Percentiles rank a stretch among this genome's conserved stretches.
These are phyloP conservation scores for Musa beccarii DNA, from an alignment of 176 grass and related monocot species.

Conservation along the genomic window DNA sequence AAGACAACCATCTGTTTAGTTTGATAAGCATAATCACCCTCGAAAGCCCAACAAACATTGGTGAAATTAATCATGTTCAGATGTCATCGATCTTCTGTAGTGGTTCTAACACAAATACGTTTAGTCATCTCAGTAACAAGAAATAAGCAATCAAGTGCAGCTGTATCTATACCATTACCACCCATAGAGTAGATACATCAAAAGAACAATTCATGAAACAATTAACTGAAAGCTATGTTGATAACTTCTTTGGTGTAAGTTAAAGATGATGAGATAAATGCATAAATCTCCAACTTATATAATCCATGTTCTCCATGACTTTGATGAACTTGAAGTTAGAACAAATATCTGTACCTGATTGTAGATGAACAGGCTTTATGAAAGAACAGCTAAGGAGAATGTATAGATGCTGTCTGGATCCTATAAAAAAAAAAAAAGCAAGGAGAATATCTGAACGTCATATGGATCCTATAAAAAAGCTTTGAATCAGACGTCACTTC, in stretches of 20 bases:
- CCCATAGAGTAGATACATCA: constrained; percentile 29
- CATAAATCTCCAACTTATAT: no score
- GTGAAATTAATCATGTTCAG: constrained; percentile 64
- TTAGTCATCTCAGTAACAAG: constrained; percentile 84
- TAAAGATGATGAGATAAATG: no score
- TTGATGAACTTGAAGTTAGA: not conserved
- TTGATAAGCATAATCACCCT: constrained; percentile 33
- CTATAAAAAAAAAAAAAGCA: constrained; percentile 18
- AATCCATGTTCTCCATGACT: not conserved
- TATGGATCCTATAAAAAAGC: constrained; percentile 45
- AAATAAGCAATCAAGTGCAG: constrained; percentile 58
- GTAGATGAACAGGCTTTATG: constrained; percentile 70
- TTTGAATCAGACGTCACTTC: not conserved
- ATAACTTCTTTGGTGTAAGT: no score
- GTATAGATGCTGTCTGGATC: not conserved
- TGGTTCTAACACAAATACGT: constrained; percentile 58
- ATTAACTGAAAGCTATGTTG: no score
- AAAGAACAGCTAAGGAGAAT: constrained; percentile 58
- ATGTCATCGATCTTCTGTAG: constrained; percentile 42
- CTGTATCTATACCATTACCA: constrained; percentile 66
- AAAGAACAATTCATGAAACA: no score
- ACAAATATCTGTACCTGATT: constrained; percentile 44
- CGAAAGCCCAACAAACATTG: constrained; percentile 57
- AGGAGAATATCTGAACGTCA: constrained; percentile 33
- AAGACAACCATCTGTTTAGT: not conserved